Conservation (phyloP, 768 basidiomycete genomes). For the Leucosporidium scottii region DNA sequence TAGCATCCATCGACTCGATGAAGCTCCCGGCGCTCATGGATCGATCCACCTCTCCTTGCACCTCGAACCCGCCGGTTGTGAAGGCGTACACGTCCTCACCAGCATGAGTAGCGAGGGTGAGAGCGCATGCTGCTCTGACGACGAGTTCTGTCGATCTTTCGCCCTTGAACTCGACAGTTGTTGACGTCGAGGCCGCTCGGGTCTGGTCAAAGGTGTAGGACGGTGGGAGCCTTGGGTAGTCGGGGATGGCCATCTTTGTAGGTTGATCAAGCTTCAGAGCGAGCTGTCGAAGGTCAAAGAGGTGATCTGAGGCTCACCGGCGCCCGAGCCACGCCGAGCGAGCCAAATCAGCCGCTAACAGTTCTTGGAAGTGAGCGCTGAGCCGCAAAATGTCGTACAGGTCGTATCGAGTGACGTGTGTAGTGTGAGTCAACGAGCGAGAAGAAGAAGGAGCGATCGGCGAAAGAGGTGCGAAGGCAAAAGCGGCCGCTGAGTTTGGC, state of each 20-base stretch:
- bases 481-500: no score
- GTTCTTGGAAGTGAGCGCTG: no score
- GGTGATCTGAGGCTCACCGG: no score
- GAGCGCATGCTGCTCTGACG: not conserved
- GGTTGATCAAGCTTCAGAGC: not conserved
- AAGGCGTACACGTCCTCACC: slow-evolving; percentile 5
- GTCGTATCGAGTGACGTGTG: no score
- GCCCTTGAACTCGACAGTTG: not conserved
- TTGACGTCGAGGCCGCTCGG: no score
- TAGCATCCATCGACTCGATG: not conserved
- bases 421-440: no score
- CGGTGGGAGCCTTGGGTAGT: slow-evolving; percentile 18
- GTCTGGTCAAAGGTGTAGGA: slow-evolving; percentile 11
- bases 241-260: slow-evolving; percentile 4
- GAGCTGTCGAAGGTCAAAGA: no score
- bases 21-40: not conserved
- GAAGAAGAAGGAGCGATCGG: no score
- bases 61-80: not conserved
- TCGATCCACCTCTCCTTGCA: slow-evolving; percentile 11
- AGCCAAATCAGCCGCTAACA: no score
- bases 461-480: no score
- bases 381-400: no score
- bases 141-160: not conserved
- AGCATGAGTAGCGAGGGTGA: not conserved
- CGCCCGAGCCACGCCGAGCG: no score